phyloP scores from a whole-genome alignment of 352 stramenopile species.

The Phytophthora pinifolia region DNA sequence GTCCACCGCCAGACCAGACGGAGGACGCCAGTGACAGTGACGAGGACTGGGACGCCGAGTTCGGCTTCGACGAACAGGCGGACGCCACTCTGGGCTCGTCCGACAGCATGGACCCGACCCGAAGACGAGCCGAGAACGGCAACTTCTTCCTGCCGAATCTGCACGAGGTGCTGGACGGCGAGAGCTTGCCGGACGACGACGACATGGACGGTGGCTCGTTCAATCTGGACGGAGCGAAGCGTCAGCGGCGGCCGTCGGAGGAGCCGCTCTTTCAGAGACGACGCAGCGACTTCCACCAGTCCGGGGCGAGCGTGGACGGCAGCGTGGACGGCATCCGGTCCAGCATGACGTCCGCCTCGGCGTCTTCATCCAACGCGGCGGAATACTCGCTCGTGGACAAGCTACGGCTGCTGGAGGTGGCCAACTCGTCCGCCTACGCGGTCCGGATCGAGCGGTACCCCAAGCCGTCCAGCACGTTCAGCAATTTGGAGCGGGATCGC shows the following conservation, averaged over 20 bases:
- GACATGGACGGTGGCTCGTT: constrained; percentile 30
- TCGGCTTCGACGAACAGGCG: constrained; percentile 66
- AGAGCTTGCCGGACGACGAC: constrained; percentile 60
- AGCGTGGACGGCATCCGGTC: constrained; percentile 56
- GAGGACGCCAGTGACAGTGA: constrained; percentile 22
- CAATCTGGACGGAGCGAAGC: constrained; percentile 24
- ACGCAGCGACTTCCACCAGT: constrained; percentile 41
- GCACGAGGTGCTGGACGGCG: constrained; percentile 77
- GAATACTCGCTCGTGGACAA: constrained; percentile 76
- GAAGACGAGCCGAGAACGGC: constrained; percentile 69
- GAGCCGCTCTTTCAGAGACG: constrained; percentile 66
- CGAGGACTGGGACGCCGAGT: constrained; percentile 79
- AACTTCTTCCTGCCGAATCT: constrained; percentile 83
- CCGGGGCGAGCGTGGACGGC: constrained; percentile 38
- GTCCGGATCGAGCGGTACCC: constrained; percentile 81
- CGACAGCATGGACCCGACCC: constrained; percentile 56
- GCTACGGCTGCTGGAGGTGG: constrained; percentile 65
- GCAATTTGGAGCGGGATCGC: constrained; percentile 57
- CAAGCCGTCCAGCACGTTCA: constrained; percentile 69
- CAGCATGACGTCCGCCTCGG: constrained; percentile 53
- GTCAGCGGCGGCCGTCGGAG: constrained; percentile 39
- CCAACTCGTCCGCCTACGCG: constrained; percentile 69
- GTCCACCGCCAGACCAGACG: constrained; percentile 1
- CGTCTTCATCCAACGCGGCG: constrained; percentile 39
- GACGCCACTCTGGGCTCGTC: constrained; percentile 32